Evolutionary conservation across 2,329 filamentous ascomycete species (phyloP).

Genomic region (Colletotrichum zoysiae): DNA sequence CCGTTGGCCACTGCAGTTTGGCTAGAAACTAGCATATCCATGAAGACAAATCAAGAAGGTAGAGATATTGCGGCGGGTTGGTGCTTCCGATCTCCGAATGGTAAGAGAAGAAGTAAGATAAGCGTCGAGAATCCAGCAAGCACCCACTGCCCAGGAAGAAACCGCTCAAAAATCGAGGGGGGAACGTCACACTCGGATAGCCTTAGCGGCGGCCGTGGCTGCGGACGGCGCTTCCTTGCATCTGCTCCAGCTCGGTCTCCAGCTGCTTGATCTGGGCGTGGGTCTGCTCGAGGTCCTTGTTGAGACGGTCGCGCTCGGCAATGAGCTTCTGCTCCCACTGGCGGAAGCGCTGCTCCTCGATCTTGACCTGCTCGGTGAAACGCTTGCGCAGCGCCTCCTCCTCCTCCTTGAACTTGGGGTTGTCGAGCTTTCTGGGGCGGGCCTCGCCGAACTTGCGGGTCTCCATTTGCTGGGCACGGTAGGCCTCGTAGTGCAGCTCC

Average conservation of each 20-base stretch:
- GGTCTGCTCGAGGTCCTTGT: constrained; percentile 99
- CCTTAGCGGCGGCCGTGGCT: constrained; percentile 90
- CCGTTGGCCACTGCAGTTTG: constrained; percentile 1
- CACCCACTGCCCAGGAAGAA: constrained; percentile 45
- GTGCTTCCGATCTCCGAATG: constrained; percentile 26
- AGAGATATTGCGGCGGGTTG: constrained; percentile 13
- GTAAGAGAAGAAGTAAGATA: constrained; percentile 41
- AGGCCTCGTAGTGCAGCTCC: constrained; percentile 99
- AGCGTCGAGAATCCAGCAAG: constrained; percentile 43
- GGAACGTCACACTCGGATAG: constrained; percentile 2
- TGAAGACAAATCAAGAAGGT: constrained; percentile 17
- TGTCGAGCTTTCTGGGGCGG: constrained; percentile 96
- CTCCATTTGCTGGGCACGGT: constrained; percentile 99
- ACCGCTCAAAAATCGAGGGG: constrained; percentile 34
- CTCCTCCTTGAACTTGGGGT: constrained; percentile 99
- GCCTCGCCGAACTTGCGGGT: constrained; percentile 99
- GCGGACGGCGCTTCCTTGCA: constrained; percentile 91
- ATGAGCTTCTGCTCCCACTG: constrained; percentile 99
- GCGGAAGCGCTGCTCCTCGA: constrained; percentile 98
- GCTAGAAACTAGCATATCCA: constrained; percentile 36
- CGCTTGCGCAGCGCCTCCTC: constrained; percentile 98
- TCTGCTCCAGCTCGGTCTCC: constrained; percentile 90
- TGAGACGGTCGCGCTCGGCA: constrained; percentile 96
- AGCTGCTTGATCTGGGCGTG: constrained; percentile 94
- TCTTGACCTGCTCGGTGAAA: constrained; percentile 99